phyloP scores from a whole-genome alignment of 2,329 filamentous ascomycete genomes.

The Penicillium expansum region DNA sequence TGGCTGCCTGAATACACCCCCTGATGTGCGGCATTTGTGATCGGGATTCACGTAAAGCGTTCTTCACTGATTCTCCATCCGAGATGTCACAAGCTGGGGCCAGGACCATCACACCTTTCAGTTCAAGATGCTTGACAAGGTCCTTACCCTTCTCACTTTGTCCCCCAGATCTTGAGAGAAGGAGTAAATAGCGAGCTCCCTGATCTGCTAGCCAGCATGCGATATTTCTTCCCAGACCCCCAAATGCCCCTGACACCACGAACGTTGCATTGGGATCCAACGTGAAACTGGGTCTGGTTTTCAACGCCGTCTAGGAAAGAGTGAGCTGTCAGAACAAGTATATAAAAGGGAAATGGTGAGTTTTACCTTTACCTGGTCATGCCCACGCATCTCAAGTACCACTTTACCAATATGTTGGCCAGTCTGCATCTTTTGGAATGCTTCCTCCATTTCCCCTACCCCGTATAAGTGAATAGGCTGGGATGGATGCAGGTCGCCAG shows the following conservation, averaged over 20 bases:
- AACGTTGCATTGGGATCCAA: constrained; percentile 24
- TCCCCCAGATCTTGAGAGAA: constrained; percentile 21
- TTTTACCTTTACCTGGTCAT: background rate
- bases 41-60: background rate
- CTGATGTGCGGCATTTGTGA: constrained; percentile 24
- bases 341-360: background rate
- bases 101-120: background rate
- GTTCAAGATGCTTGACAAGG: constrained; percentile 2
- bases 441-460: constrained; percentile 4
- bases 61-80: constrained; percentile 23
- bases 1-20: constrained; percentile 29
- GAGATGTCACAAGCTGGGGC: constrained; percentile 29
- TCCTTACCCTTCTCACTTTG: background rate
- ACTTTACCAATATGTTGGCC: constrained; percentile 5
- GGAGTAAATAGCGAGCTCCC: constrained; percentile 35
- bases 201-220: constrained; percentile 33
- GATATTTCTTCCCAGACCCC: constrained; percentile 33
- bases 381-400: background rate
- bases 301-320: constrained; percentile 4
- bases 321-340: background rate
- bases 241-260: constrained; percentile 35
- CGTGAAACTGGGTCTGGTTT: background rate
- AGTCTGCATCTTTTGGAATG: constrained; percentile 6
- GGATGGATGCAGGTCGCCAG: background rate
- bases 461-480: background rate